Percentiles rank a stretch among this genome's conserved stretches.
Evolutionary conservation across 345 rosid genomes (phyloP).

Genomic region (Leavenworthia alabamica): DNA sequence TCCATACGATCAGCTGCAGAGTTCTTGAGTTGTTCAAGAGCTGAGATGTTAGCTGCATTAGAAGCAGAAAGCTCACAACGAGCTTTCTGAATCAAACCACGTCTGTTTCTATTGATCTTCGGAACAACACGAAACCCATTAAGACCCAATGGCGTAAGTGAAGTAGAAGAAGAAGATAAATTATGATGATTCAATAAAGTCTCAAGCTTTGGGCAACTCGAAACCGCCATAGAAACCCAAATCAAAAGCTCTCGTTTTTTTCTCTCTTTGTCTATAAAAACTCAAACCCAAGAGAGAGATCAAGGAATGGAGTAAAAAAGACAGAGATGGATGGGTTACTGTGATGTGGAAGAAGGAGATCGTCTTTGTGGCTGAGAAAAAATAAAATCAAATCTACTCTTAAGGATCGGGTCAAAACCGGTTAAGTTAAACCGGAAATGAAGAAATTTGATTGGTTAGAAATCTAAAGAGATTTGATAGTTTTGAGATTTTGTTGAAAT

Average conservation of each 20-base stretch:
- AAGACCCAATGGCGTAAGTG: constrained; percentile 29
- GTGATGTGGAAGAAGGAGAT: constrained; percentile 29
- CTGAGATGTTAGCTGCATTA: constrained; percentile 43
- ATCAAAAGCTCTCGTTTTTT: neutral
- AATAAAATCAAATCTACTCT: constrained; percentile 2
- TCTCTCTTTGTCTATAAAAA: constrained; percentile 11
- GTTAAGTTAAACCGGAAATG: constrained; percentile 19
- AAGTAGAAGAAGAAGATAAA: constrained; percentile 25
- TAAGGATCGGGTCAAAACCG: constrained; percentile 20
- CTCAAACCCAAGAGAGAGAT: neutral
- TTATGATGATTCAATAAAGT: constrained; percentile 35
- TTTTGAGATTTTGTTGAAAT: constrained; percentile 25
- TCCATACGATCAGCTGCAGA: constrained; percentile 56
- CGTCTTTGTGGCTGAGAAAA: constrained; percentile 5
- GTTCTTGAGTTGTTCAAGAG: constrained; percentile 63
- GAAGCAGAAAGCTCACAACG: constrained; percentile 37
- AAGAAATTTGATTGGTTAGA: constrained; percentile 4
- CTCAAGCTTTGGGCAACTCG: constrained; percentile 43
- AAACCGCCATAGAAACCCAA: constrained; percentile 37
- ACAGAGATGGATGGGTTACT: constrained; percentile 27
- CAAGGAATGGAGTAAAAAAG: constrained; percentile 14
- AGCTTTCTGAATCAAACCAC: constrained; percentile 30
- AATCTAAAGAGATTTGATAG: constrained; percentile 6
- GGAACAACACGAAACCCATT: constrained; percentile 23
- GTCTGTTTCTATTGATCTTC: constrained; percentile 27